Evolutionary conservation across 345 rosid genomes (phyloP).

Genomic region (Rhodamnia argentea): DNA sequence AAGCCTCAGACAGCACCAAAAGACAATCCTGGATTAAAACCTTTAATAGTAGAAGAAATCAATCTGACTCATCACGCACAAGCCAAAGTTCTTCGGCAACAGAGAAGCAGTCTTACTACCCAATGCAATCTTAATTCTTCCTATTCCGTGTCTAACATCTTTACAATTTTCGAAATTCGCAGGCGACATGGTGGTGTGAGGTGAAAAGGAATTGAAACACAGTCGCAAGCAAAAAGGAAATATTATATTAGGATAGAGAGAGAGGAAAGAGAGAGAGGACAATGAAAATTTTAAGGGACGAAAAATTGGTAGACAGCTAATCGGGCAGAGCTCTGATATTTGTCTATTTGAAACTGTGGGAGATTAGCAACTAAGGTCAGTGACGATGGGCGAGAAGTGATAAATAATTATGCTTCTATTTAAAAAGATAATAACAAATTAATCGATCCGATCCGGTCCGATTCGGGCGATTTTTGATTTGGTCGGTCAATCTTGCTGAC

Average conservation of each 20-base stretch:
- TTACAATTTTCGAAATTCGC: not conserved
- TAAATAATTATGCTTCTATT: too few species aligned
- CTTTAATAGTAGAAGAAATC: not conserved
- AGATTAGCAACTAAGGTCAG: too few species aligned
- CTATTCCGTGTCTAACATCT: not conserved
- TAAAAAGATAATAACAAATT: too few species aligned
- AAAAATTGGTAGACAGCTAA: too few species aligned
- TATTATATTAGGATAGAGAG: not conserved
- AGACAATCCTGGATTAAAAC: not conserved
- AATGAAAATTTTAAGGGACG: too few species aligned
- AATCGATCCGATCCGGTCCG: too few species aligned
- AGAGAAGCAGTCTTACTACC: not conserved
- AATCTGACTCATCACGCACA: fast-evolving
- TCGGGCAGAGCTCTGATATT: too few species aligned
- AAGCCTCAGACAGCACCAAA: not conserved
- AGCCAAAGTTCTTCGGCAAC: not conserved
- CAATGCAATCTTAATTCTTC: not conserved
- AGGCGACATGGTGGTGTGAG: not conserved
- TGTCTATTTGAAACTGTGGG: too few species aligned
- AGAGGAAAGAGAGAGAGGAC: not conserved
- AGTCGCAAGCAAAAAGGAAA: not conserved
- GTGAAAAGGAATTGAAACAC: not conserved
- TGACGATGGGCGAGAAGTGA: too few species aligned
- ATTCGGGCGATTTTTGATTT: too few species aligned
- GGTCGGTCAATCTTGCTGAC: too few species aligned